Conservation (phyloP, 176 grass and related monocot genomes). For the Bromus sterilis region DNA sequence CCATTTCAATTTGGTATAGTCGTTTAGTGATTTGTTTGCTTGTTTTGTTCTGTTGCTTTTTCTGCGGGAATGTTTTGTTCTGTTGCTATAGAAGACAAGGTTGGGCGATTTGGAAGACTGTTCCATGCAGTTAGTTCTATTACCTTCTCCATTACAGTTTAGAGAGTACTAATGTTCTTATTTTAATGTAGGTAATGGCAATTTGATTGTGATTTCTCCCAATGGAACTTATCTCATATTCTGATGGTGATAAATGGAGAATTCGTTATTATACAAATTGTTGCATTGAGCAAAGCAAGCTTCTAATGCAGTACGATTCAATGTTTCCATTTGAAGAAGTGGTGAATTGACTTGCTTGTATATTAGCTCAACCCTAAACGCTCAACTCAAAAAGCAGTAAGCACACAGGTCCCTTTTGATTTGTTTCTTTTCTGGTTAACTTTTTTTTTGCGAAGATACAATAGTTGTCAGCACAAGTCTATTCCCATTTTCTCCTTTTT, state of each 20-base stretch:
- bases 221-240: neutral
- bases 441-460: neutral
- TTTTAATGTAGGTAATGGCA: constrained; percentile 19
- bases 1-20: neutral
- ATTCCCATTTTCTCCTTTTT: neutral
- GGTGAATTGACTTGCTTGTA: neutral
- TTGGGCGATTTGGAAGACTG: neutral
- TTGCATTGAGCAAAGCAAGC: neutral
- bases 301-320: neutral
- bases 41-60: neutral
- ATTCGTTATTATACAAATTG: neutral
- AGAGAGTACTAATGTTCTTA: neutral
- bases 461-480: neutral
- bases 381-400: neutral
- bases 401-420: neutral
- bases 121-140: neutral
- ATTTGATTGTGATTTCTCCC: constrained; percentile 1
- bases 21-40: neutral
- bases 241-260: neutral
- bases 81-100: neutral
- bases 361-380: neutral
- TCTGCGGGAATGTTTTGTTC: neutral
- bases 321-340: constrained; percentile 5
- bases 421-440: neutral
- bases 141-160: neutral